Evolutionary conservation across 805 yeast species (phyloP), one percentile per base, ranked within the genome.

Genomic region (Metahyphopichia silvanorum): DNA sequence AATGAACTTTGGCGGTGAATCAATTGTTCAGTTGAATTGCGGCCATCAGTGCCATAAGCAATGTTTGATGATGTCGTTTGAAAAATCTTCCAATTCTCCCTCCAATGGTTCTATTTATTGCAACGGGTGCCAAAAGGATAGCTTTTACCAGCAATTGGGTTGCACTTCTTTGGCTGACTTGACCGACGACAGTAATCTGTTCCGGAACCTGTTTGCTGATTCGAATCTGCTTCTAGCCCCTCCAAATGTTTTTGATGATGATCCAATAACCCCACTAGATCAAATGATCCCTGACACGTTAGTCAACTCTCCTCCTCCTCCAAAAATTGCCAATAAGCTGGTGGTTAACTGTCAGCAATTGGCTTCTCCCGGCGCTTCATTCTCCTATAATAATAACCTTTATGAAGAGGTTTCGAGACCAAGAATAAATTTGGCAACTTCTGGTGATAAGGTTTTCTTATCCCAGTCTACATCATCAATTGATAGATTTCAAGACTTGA

Each of bases 21-120:
- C 27, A 4, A 20, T 39, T 5, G 19, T 48, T 7, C 49, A 45
- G 26, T 39, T 57, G 25, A 33, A 42, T 7, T 57, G 63, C 29
- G 35, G 40, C 23, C 57, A 57, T 34, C 32, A 33, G n/a, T 49
- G 56, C 26, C 63, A 57, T 31, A 39, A 45, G 24, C 51, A 48
- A 17, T 57, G 63, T 33, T 40, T 53, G 11, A 25, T 31, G 14
- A 36, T 39, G 8, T 40, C 42, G 38, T 22, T 46, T 17, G 43
- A 39, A 15, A 27, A 34, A 21, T 17, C 38, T 19, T 28, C 27
- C 4, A 25, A 30, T 3, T 18, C 27, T 20, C 49, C 49, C n/a
- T 48, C 53, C 33, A 34, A 36, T 8, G 22, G 31, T 10, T 48
- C 53, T 18, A 35, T 40, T 4, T 16, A 36, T 17, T 26, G 32